Base-by-base conservation (phyloP, 257 asterid species). In the Leonotis leonurus region DNA sequence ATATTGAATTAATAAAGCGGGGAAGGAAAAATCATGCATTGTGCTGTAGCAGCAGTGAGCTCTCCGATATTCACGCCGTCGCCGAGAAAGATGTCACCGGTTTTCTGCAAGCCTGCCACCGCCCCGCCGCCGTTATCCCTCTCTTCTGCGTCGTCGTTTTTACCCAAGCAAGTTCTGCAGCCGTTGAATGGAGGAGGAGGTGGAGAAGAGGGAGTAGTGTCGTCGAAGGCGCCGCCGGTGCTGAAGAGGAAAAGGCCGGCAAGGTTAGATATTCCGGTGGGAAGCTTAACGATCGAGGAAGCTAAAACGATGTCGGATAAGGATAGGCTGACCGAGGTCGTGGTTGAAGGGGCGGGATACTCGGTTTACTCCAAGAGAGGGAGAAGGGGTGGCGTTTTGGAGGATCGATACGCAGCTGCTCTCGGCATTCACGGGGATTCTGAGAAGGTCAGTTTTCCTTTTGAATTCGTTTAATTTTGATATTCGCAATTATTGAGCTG, bases 191-290 rank as follows among this genome's bases (percentile, higher is more conserved):
- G 32, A 6, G 70, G 67, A 48, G 64, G 53, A 4, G 24, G 6
- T 0, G 39, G 7, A 12, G 74, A 69, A 10, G 83, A 67, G 26
- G 65, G 61, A n/a, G 64, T 9, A 22, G 70, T 67, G 17, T 16
- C 66, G 4, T 5, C 81, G 50, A 21, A 74, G 36, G 25, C 61
- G 33, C 2, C 76, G 58, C 33, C 75, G 63, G 8, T 80, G 48
- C 60, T 76, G 79, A 89, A 89, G 87, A 80, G 97, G 75, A 89
- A 86, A 58, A 73, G 97, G 44, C 94, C 90, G 54, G 73, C 74
- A 62, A 84, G 65, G 73, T 75, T 89, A 45, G 60, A 71, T 68
- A 78, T 89, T 56, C 93, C 97, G 24, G 29, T 65, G 20, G 21
- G 68, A 29, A 69, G 78, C 27, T 43, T 79, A 24, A 70, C 73